Evolutionary conservation across 75 land plant species (phyloP).

Genomic region (Pseudotsuga menziesii): DNA sequence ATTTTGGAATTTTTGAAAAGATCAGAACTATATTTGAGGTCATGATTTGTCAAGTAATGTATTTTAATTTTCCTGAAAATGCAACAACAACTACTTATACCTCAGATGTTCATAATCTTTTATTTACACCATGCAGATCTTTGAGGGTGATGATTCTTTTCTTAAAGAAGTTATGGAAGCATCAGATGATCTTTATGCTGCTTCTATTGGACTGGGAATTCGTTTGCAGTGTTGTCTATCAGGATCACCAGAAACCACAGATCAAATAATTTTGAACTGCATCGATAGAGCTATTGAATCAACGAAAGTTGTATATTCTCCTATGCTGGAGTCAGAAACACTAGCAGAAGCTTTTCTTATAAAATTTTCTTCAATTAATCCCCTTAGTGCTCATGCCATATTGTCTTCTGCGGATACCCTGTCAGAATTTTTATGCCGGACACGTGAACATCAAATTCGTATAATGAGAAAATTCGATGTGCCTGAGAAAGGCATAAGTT

Average conservation of each 20-base stretch:
- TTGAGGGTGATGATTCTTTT: slow-evolving; percentile 76
- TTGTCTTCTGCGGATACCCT: slow-evolving; percentile 45
- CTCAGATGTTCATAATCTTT: not conserved
- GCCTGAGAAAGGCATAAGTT: slow-evolving; percentile 43
- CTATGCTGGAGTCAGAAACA: slow-evolving; percentile 71
- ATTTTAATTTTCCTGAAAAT: not conserved
- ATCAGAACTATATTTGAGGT: not conserved
- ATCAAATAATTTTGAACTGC: slow-evolving; percentile 57
- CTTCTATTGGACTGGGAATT: slow-evolving; percentile 71
- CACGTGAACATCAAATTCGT: slow-evolving; percentile 29
- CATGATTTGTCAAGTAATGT: not conserved
- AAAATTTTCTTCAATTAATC: slow-evolving; percentile 85
- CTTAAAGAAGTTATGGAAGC: slow-evolving; percentile 48
- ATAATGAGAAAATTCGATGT: slow-evolving; percentile 41
- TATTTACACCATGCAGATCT: slow-evolving; percentile 49
- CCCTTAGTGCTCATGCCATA: slow-evolving; percentile 87
- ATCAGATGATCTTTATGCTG: slow-evolving; percentile 72
- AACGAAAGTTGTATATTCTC: slow-evolving; percentile 30
- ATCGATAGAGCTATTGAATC: slow-evolving; percentile 25
- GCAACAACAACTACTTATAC: not conserved
- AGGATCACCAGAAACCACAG: slow-evolving; percentile 47
- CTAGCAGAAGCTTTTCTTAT: slow-evolving; percentile 79
- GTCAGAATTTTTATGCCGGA: slow-evolving; percentile 50
- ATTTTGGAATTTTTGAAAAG: not conserved
- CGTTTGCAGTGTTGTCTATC: slow-evolving; percentile 74